phyloP scores from a whole-genome alignment of 306 rosid species.

The Lupinus albus region DNA sequence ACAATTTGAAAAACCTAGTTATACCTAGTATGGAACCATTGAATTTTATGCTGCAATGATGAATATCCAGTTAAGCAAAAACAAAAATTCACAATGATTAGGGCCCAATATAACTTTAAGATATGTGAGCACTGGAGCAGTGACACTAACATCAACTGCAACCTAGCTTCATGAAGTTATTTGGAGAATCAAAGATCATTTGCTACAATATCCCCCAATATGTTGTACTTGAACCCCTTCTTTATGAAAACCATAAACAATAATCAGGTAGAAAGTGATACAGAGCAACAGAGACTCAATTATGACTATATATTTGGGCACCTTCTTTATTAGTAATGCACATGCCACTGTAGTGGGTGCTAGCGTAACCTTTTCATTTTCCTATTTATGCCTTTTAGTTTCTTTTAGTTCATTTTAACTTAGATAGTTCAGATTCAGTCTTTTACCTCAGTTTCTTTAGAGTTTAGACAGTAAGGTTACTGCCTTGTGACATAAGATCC shows the following conservation, averaged over 20 bases:
- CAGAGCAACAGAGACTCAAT: not conserved
- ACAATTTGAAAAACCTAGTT: constrained; percentile 23
- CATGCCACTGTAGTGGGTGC: not conserved
- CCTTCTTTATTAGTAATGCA: not conserved
- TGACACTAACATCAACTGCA: constrained; percentile 2
- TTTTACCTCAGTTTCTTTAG: no score
- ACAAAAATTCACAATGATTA: not conserved
- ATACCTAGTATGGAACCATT: constrained; percentile 12
- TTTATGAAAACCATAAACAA: constrained; percentile 19
- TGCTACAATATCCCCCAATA: not conserved
- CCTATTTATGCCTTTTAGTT: not conserved
- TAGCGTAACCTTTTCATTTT: not conserved
- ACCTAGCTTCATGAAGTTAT: constrained; percentile 12
- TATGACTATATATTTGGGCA: no score
- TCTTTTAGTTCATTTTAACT: not conserved
- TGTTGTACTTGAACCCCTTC: not conserved
- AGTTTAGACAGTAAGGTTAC: no score
- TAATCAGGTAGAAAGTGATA: constrained; percentile 8
- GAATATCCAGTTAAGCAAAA: not conserved
- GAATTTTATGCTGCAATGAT: constrained; percentile 24
- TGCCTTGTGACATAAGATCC: no score
- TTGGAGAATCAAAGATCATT: not conserved
- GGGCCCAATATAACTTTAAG: constrained; percentile 9
- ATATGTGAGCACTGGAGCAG: not conserved
- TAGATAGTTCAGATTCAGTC: not conserved